Evolutionary conservation across 129 eudicot species (phyloP).

Genomic region (Tagetes patula): DNA sequence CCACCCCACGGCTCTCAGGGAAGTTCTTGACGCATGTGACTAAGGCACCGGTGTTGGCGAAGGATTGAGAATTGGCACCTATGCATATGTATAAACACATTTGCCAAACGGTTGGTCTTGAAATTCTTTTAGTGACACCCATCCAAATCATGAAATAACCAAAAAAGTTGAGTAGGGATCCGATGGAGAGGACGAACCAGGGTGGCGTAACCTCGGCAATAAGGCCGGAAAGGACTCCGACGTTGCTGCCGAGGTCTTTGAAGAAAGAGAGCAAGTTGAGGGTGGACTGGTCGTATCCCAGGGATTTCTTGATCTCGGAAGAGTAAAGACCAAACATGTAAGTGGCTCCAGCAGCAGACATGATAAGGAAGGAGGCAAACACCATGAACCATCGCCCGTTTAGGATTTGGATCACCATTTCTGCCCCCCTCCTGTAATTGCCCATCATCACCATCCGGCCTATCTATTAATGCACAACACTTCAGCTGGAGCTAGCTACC

Average conservation of each 20-base stretch:
- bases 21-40: conserved; percentile 83
- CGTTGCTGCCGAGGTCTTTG: conserved; percentile 76
- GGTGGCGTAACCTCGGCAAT: conserved; percentile 79
- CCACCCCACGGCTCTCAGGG: conserved; percentile 85
- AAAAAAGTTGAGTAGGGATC: conserved; percentile 64
- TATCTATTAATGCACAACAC: no score
- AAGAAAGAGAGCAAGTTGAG: conserved; percentile 74
- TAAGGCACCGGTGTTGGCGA: conserved; percentile 82
- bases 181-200: conserved; percentile 66
- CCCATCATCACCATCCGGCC: no score
- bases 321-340: conserved; percentile 87
- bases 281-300: conserved; percentile 81
- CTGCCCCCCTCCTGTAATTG: no score
- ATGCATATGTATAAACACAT: conserved; percentile 85
- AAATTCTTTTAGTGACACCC: conserved; percentile 59
- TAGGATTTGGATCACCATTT: conserved; percentile 44
- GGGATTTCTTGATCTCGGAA: conserved; percentile 45
- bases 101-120: conserved; percentile 74
- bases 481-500: no score
- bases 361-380: conserved; percentile 71
- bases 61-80: conserved; percentile 87
- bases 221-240: conserved; percentile 71
- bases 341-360: conserved; percentile 84
- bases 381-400: conserved; percentile 94
- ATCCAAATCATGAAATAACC: conserved; percentile 95